Base-by-base conservation (phyloP, 345 rosid species). In the Combretum micranthum region DNA sequence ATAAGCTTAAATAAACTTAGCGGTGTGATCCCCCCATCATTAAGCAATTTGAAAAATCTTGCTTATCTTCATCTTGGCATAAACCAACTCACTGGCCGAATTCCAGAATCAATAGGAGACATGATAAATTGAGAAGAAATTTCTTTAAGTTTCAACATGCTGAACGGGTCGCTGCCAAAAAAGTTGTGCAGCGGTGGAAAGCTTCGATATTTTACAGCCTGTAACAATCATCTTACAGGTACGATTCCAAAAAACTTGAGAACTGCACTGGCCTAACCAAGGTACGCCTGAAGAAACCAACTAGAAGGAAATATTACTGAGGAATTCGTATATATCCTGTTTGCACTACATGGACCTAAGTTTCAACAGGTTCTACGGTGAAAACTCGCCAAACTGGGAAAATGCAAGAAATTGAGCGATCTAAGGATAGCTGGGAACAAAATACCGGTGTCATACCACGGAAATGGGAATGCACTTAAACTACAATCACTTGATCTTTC, bases 331-430 rank as follows among this genome's bases (percentile, higher is more conserved):
- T 56, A 7, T 67, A 60, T 48, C 76, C 73, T 0, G 42, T 21
- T 59, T 78, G 37, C 44, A 20, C 3, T 78, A 59, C 19, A 12
- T 64, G 13, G 80, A 74, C 44, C 45, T 78, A 54, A 74, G 71
- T 53, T 3, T 59, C 50, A 79, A 79, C 53, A 56, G 44, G 16
- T 62, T 79, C 15, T 42, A 44, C 77, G 54, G 39, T 32, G 9
- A 32, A 32, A 32, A 5, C 39, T 32, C 39, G 10, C 39, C 39
- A 32, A 32, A 32, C 9, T 32, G 39, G 39, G 39, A 32, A 2
- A 32, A 32, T 32, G 39, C 9, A 32, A 0, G 1, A 1, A 32
- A 32, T 3, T 32, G 39, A 32, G 39, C 0, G 9, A 32, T 32
- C 39, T 32, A 4, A 2, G 39, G 39, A 32, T 32, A 7, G 39